These are phyloP conservation scores for Dalbergia cultrata DNA, from an alignment of 306 rosid species.

Conservation along the genomic window DNA sequence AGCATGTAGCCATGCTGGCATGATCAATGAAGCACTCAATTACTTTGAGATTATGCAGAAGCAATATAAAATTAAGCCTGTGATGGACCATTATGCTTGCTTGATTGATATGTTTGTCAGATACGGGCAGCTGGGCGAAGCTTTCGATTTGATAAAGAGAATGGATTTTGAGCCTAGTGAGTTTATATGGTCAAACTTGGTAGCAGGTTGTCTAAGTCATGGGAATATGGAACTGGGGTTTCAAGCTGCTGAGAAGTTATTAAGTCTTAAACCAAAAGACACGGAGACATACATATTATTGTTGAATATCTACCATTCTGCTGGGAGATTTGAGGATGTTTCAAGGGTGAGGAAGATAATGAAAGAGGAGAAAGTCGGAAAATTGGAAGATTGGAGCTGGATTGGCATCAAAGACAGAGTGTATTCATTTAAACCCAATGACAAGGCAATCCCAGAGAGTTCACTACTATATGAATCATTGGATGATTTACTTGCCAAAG, in stretches of 20 bases:
- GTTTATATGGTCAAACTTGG: constrained; percentile 75
- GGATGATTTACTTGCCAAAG: constrained; percentile 65
- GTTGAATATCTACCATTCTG: constrained; percentile 71
- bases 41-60: constrained; percentile 84
- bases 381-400: constrained; percentile 90
- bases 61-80: constrained; percentile 80
- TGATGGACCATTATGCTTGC: constrained; percentile 86
- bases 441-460: constrained; percentile 55
- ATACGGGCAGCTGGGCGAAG: constrained; percentile 73
- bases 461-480: constrained; percentile 54
- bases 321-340: constrained; percentile 71
- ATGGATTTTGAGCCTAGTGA: constrained; percentile 77
- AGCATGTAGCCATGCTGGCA: constrained; percentile 85
- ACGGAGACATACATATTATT: constrained; percentile 62
- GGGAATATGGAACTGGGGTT: constrained; percentile 73
- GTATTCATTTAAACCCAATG: constrained; percentile 75
- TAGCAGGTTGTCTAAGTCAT: constrained; percentile 78
- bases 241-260: constrained; percentile 76
- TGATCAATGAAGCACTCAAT: constrained; percentile 74
- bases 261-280: constrained; percentile 79
- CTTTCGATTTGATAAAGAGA: constrained; percentile 67
- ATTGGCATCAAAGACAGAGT: constrained; percentile 78
- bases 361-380: constrained; percentile 72
- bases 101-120: constrained; percentile 82
- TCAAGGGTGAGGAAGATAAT: constrained; percentile 73